Base-by-base conservation (phyloP, 73 alveolate species). In the Paramecium sonneborni region DNA sequence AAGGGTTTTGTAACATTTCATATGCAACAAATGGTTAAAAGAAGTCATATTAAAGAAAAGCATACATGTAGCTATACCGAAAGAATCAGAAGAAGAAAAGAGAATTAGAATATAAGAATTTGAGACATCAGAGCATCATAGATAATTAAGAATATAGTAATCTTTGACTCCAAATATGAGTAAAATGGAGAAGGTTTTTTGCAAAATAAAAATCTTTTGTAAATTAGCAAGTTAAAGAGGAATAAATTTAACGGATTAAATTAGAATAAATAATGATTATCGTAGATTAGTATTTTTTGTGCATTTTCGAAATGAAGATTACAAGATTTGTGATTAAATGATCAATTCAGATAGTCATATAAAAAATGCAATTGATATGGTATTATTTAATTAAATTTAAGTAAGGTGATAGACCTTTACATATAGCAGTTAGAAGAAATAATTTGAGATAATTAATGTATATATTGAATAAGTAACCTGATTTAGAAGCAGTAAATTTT, bases 11-110 rank as follows among this genome's bases (percentile, higher is more conserved):
- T 9, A 62, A 15, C 20, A 30, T 14, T 62, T 62, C 24, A 62
- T 62, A 26, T 62, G 44, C 84, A 62, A 62, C 24, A 62, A 62
- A 15, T 62, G 84, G 84, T 28, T 62, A 32, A 62, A 62, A n/a
- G 84, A 62, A 14, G 84, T 62, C 6, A 62, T 62, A 3, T 32
- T 30, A 62, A 62, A 62, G 48, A 62, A 32, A 32, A 62, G 84
- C 24, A 62, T 62, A 14, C 84, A 62, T 62, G 84, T 62, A 3
- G 84, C 44, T 0, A 32, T 32, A 11, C 84, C 84, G 5, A 62
- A 62, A 12, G 84, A 62, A 62, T 26, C 39, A 1, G 84, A 62
- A 62, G 68, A 52, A 21, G 68, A 52, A 30, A 52, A 52, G 30
- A 52, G 68, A 52, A 52, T 52, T 52, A 52, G 68, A 18, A 6